phyloP scores from a whole-genome alignment of 2,329 filamentous ascomycete genomes.

The Aureobasidium namibiae region DNA sequence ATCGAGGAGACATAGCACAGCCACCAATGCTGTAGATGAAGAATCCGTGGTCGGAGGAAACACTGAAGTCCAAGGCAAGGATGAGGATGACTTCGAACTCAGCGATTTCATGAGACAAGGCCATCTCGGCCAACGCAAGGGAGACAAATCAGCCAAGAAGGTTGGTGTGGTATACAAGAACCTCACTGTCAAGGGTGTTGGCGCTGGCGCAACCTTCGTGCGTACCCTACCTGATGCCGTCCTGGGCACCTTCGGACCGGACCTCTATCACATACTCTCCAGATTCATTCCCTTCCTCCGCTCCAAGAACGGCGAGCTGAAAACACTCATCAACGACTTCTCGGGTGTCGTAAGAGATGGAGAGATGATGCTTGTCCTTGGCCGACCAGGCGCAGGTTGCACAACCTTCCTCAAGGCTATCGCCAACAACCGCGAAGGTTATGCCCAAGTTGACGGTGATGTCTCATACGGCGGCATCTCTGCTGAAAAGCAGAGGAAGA shows the following conservation, averaged over 20 bases:
- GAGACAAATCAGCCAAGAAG: constrained; percentile 62
- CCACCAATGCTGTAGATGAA: constrained; percentile 11
- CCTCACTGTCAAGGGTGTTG: constrained; percentile 64
- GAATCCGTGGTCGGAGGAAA: constrained; percentile 22
- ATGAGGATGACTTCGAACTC: constrained; percentile 58
- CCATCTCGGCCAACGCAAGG: constrained; percentile 64
- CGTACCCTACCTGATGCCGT: constrained; percentile 67
- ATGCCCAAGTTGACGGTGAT: constrained; percentile 58
- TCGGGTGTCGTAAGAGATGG: constrained; percentile 54
- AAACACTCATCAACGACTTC: constrained; percentile 57
- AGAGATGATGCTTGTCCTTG: constrained; percentile 67
- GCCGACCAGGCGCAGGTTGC: constrained; percentile 66
- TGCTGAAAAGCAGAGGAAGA: constrained; percentile 57
- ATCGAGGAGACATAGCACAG: constrained; percentile 29
- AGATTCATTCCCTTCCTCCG: constrained; percentile 45
- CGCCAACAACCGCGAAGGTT: constrained; percentile 59
- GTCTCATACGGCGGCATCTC: constrained; percentile 65
- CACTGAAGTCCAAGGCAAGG: constrained; percentile 37
- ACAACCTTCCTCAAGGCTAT: constrained; percentile 70
- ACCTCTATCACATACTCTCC: constrained; percentile 59
- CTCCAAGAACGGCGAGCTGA: constrained; percentile 41
- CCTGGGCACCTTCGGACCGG: constrained; percentile 70
- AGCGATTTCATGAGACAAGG: constrained; percentile 64
- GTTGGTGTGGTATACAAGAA: constrained; percentile 71
- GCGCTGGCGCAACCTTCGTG: constrained; percentile 59